Evolutionary conservation across 164 flowering plant genomes (phyloP).

Genomic region (Vitis rotundifolia): DNA sequence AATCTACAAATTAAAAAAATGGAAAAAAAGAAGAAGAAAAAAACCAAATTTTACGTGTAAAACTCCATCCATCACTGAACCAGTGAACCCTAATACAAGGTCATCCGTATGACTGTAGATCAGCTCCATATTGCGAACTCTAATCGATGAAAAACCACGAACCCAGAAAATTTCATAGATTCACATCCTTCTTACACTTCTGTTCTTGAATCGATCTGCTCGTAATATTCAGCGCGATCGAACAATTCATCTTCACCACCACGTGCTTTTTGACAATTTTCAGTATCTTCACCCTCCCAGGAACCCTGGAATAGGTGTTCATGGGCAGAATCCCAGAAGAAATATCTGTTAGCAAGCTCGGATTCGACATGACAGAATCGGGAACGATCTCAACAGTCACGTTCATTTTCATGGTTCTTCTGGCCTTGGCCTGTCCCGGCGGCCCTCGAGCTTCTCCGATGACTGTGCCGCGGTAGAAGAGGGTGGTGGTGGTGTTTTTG

Average conservation of each 20-base stretch:
- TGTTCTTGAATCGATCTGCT: slow-evolving; percentile 37
- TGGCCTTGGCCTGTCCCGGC: slow-evolving; percentile 47
- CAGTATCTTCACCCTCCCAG: slow-evolving; percentile 55
- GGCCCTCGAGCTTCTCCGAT: slow-evolving; percentile 53
- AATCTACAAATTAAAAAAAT: background rate
- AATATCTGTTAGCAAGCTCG: slow-evolving; percentile 31
- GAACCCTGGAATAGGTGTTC: slow-evolving; percentile 43
- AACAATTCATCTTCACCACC: slow-evolving; percentile 62
- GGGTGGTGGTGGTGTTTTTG: slow-evolving; percentile 41
- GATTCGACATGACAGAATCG: slow-evolving; percentile 25
- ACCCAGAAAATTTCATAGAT: slow-evolving; percentile 20
- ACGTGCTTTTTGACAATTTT: slow-evolving; percentile 41
- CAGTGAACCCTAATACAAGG: too few species aligned
- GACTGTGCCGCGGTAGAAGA: slow-evolving; percentile 38
- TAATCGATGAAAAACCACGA: background rate
- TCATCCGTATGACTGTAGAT: background rate
- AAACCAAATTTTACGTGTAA: background rate
- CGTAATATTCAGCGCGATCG: slow-evolving; percentile 33
- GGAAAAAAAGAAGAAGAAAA: background rate
- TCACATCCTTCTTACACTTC: slow-evolving; percentile 49
- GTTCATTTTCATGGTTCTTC: slow-evolving; percentile 50
- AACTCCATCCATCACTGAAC: too few species aligned
- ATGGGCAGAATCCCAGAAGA: slow-evolving; percentile 36
- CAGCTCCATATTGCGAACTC: background rate
- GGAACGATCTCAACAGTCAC: slow-evolving; percentile 50